Conservation (phyloP, 139 green algal species). For the Micromonas commoda region DNA sequence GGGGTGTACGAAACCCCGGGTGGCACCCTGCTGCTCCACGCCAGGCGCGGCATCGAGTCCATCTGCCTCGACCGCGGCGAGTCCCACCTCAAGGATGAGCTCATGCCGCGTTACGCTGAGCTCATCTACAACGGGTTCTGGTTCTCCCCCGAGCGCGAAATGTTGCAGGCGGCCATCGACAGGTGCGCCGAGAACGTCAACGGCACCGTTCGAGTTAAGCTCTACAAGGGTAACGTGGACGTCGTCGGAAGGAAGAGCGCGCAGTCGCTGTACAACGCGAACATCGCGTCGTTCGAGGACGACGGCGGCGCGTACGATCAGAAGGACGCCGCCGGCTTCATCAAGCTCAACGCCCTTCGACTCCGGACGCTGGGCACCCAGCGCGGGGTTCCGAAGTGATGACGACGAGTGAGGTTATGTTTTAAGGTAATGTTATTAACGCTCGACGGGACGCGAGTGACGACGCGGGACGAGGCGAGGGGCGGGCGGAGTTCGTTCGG, state of each 20-base stretch:
- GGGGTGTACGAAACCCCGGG: conserved; percentile 98
- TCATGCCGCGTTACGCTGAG: conserved; percentile 69
- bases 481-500: too few species aligned
- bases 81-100: conserved; percentile 77
- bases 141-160: conserved; percentile 71
- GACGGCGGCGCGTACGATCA: conserved; percentile 68
- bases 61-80: conserved; percentile 84
- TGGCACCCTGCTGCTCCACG: conserved; percentile 84
- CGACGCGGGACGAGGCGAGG: too few species aligned
- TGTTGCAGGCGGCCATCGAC: conserved; percentile 84
- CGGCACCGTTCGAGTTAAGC: conserved; percentile 81
- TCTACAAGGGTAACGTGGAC: conserved; percentile 84
- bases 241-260: conserved; percentile 67
- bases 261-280: conserved; percentile 72
- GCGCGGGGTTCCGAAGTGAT: background rate
- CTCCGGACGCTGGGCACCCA: conserved; percentile 26
- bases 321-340: conserved; percentile 90
- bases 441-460: too few species aligned
- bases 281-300: conserved; percentile 94
- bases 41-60: conserved; percentile 78
- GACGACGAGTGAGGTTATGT: too few species aligned
- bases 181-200: conserved; percentile 52
- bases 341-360: conserved; percentile 59
- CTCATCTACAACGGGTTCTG: conserved; percentile 80
- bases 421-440: too few species aligned